These are phyloP conservation scores for Xerocomellus intermedius DNA, from an alignment of 768 basidiomycete species.

Conservation along the genomic window DNA sequence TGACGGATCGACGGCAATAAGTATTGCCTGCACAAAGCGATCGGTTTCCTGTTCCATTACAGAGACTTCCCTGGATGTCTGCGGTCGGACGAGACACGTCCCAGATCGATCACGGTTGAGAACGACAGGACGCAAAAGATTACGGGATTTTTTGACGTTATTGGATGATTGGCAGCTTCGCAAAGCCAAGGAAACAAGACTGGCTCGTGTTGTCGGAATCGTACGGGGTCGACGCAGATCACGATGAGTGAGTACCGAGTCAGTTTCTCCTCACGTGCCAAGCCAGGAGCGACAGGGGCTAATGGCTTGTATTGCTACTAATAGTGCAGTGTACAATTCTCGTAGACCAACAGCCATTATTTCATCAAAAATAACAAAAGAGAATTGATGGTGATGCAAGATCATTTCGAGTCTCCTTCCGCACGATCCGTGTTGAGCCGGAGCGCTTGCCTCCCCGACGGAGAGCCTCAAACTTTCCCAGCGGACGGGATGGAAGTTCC, in stretches of 20 bases:
- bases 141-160: neutral
- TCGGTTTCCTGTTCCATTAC: conserved; percentile 75
- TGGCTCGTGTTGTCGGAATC: neutral
- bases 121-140: neutral
- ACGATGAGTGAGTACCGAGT: neutral
- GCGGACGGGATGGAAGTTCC: conserved; percentile 8
- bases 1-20: conserved; percentile 80
- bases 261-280: conserved; percentile 28
- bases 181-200: neutral
- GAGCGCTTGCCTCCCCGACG: conserved; percentile 21
- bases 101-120: conserved; percentile 13
- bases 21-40: conserved; percentile 80
- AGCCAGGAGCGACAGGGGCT: conserved; percentile 18
- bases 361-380: no score
- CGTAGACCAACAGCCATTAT: no score
- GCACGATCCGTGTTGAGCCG: conserved; percentile 18
- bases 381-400: no score
- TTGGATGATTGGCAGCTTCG: neutral
- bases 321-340: conserved; percentile 34
- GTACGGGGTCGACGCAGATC: conserved; percentile 4
- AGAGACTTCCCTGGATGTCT: conserved; percentile 11
- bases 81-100: conserved; percentile 19
- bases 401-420: conserved; percentile 13
- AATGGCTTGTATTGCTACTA: conserved; percentile 6
- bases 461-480: conserved; percentile 17